Conservation (phyloP, 768 basidiomycete genomes). For the Boletus barrowsii region DNA sequence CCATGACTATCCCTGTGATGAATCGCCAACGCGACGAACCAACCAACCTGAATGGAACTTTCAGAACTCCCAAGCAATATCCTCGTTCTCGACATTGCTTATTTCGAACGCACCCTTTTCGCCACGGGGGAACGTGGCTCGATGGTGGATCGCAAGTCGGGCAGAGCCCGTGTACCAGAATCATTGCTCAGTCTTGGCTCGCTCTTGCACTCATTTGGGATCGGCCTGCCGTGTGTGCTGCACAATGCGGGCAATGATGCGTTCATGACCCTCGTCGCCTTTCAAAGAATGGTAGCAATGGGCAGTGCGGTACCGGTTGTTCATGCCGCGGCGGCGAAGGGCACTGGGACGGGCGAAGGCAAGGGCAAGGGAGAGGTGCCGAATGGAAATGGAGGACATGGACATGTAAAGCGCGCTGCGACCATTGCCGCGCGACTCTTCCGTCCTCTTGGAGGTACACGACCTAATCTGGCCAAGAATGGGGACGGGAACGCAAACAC, state of each 20-base stretch:
- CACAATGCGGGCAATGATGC: constrained; percentile 85
- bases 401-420: constrained; percentile 11
- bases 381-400: not conserved
- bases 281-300: constrained; percentile 69
- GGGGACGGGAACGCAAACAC: not conserved
- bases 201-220: constrained; percentile 57
- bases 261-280: constrained; percentile 60
- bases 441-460: constrained; percentile 2
- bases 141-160: constrained; percentile 61
- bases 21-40: too few species aligned
- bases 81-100: constrained; percentile 61
- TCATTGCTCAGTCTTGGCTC: constrained; percentile 61
- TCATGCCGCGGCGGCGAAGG: too few species aligned
- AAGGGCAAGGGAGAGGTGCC: too few species aligned
- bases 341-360: too few species aligned
- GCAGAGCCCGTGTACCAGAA: constrained; percentile 47
- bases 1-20: too few species aligned
- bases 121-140: constrained; percentile 50
- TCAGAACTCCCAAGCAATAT: constrained; percentile 73
- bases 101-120: constrained; percentile 64
- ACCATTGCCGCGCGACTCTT: constrained; percentile 20
- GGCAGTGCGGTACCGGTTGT: constrained; percentile 22
- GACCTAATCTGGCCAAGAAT: not conserved
- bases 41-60: too few species aligned
- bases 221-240: constrained; percentile 37